phyloP scores from a whole-genome alignment of 805 yeast genomes.

The Kazachstania viticola region DNA sequence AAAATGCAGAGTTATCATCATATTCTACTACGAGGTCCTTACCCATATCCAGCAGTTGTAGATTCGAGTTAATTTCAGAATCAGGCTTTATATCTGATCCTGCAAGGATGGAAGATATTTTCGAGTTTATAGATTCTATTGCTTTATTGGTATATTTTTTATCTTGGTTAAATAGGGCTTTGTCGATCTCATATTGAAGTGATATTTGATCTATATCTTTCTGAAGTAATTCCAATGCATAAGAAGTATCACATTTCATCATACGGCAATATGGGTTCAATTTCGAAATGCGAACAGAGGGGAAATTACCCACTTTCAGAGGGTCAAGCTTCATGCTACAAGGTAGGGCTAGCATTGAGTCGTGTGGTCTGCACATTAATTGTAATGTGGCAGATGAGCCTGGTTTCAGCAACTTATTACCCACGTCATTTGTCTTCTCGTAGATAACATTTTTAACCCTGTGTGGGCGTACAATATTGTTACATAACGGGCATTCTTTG shows the following conservation, averaged over 20 bases:
- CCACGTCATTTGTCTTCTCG: slow-evolving; percentile 31
- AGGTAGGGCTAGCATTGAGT: slow-evolving; percentile 38
- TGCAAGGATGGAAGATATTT: slow-evolving; percentile 30
- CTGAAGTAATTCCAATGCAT: slow-evolving; percentile 42
- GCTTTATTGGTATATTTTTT: slow-evolving; percentile 47
- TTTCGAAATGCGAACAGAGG: slow-evolving; percentile 36
- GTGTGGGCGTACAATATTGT: slow-evolving; percentile 40
- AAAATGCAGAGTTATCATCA: slow-evolving; percentile 39
- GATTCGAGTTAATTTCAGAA: slow-evolving; percentile 7
- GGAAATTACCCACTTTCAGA: slow-evolving; percentile 36
- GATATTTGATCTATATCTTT: slow-evolving; percentile 46
- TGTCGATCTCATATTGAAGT: slow-evolving; percentile 44
- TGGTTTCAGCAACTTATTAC: slow-evolving; percentile 33
- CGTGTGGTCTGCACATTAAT: slow-evolving; percentile 48
- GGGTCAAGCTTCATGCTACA: slow-evolving; percentile 33
- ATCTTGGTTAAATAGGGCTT: slow-evolving; percentile 46
- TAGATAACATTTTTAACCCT: slow-evolving; percentile 58
- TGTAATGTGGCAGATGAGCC: slow-evolving; percentile 46
- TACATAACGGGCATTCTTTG: slow-evolving; percentile 76
- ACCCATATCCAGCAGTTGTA: slow-evolving; percentile 1
- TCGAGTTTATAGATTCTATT: slow-evolving; percentile 38
- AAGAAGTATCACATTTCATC: slow-evolving; percentile 50
- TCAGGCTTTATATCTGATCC: slow-evolving; percentile 5
- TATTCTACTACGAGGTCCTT: slow-evolving; percentile 11
- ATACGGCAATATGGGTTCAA: slow-evolving; percentile 50